These are phyloP conservation scores for Teratosphaeriaceae sp. DNA, from an alignment of 2,329 filamentous ascomycete species.

Conservation along the genomic window DNA sequence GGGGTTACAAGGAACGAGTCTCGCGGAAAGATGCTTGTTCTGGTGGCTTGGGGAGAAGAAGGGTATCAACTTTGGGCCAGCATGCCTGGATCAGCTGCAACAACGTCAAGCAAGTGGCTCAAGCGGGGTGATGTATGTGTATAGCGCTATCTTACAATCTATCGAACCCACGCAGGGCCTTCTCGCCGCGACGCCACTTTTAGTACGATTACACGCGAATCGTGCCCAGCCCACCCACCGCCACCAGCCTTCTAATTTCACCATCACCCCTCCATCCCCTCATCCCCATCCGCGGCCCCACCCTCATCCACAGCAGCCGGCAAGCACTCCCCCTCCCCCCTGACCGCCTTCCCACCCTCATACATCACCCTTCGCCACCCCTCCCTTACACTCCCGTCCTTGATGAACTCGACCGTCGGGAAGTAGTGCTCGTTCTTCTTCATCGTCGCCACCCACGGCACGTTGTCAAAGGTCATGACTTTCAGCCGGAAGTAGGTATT, in stretches of 20 bases:
- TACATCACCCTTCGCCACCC: conserved; percentile 55
- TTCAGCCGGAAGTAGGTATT: conserved; percentile 97
- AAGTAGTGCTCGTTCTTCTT: conserved; percentile 99
- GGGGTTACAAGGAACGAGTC: no score
- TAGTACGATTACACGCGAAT: no score
- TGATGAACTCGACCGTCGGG: conserved; percentile 59
- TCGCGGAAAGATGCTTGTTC: no score
- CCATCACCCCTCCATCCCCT: conserved; percentile 4
- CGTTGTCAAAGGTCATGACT: conserved; percentile 97
- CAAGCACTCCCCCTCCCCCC: conserved; percentile 25
- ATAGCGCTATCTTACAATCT: no score
- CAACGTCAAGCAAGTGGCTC: no score
- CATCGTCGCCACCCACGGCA: conserved; percentile 99
- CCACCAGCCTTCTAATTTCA: background rate
- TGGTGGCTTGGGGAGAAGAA: no score
- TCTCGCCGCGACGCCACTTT: no score
- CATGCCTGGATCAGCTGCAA: no score
- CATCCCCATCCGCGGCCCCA: conserved; percentile 5
- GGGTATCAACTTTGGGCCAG: no score
- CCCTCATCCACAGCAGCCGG: conserved; percentile 8
- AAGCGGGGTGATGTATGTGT: no score
- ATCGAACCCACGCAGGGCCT: no score
- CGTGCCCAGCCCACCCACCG: background rate
- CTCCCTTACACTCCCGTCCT: conserved; percentile 45
- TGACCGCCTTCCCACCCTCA: conserved; percentile 38